phyloP scores from a whole-genome alignment of 1,284 basidiomycete genomes.

The Grifola frondosa region DNA sequence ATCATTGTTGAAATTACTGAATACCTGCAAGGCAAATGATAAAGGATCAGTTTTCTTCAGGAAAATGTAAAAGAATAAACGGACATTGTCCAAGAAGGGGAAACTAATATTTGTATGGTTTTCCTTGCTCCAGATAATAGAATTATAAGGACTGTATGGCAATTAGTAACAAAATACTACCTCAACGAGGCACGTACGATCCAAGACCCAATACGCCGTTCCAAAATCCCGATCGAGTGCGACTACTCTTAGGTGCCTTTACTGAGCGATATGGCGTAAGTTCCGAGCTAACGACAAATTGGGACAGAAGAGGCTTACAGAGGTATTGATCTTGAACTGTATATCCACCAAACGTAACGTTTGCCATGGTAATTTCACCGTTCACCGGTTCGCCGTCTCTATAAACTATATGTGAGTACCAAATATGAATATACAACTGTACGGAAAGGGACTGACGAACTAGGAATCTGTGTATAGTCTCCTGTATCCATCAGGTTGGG shows the following conservation, averaged over 20 bases:
- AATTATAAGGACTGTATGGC: neutral
- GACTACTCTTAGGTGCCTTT: neutral
- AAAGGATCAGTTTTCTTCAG: no score
- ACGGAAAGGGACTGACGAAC: neutral
- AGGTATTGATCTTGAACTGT: slow-evolving; percentile 1
- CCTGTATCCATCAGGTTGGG: neutral
- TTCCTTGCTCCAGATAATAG: no score
- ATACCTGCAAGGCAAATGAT: no score
- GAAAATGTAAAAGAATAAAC: no score
- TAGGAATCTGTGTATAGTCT: neutral
- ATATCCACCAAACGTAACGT: slow-evolving; percentile 1
- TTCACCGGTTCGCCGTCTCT: neutral
- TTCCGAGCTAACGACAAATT: neutral
- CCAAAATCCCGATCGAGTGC: neutral
- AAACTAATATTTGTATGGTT: no score
- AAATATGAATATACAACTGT: neutral
- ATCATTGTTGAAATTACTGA: no score
- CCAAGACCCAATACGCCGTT: no score
- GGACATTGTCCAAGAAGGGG: no score
- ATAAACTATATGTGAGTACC: neutral
- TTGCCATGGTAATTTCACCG: neutral
- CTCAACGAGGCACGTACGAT: no score
- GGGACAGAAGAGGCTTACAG: neutral
- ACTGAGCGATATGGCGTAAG: neutral
- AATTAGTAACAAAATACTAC: neutral